Evolutionary conservation across 257 asterid species (phyloP).

Genomic region (Paulownia fortunei): DNA sequence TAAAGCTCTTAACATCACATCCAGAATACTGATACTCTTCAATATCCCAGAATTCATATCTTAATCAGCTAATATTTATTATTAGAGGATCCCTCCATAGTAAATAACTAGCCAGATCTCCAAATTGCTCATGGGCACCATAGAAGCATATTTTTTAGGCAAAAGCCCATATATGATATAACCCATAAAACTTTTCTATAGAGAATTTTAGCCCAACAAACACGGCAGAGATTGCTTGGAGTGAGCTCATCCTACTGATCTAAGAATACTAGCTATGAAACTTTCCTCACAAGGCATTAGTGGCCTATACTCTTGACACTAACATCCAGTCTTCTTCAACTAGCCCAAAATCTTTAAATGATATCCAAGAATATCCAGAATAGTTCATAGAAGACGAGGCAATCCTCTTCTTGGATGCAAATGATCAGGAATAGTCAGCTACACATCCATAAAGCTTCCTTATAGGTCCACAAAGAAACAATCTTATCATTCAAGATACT

Average conservation of each 20-base stretch:
- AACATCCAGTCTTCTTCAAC: slow-evolving; percentile 1
- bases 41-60: slow-evolving; percentile 7
- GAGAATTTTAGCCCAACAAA: background rate
- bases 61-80: background rate
- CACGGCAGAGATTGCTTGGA: slow-evolving; percentile 13
- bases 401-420: background rate
- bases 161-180: background rate
- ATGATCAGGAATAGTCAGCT: background rate
- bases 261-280: no score
- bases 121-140: slow-evolving; percentile 4
- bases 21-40: slow-evolving; percentile 16
- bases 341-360: background rate
- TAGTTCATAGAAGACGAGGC: background rate
- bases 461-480: background rate
- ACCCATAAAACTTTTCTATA: background rate
- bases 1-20: background rate
- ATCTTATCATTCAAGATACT: background rate
- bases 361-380: background rate
- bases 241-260: background rate
- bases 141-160: slow-evolving; percentile 2
- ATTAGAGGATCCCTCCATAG: slow-evolving; percentile 9
- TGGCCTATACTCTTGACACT: background rate
- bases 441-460: background rate
- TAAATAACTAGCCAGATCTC: background rate
- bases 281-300: background rate